These are phyloP conservation scores for Sphaerulina populicola DNA, from an alignment of 2,329 filamentous ascomycete species.

Conservation along the genomic window DNA sequence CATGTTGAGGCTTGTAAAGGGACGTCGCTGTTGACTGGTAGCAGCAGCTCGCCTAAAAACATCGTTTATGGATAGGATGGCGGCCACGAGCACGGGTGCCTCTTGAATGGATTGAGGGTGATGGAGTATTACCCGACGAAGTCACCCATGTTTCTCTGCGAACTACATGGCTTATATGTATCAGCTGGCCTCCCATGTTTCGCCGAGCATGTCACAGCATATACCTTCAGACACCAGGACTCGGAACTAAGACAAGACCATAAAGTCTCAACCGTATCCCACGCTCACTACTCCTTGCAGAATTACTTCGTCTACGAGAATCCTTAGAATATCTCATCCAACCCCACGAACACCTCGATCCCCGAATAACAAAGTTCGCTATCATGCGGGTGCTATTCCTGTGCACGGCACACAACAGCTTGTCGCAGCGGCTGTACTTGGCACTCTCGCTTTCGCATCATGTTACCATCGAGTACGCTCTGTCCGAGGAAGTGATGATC, in stretches of 20 bases:
- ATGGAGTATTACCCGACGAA: neutral
- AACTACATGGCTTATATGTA: constrained; percentile 6
- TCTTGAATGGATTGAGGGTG: neutral
- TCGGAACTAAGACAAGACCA: too few species aligned
- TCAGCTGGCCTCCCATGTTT: neutral
- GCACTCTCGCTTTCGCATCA: constrained; percentile 33
- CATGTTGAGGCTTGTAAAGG: neutral
- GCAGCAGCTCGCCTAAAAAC: neutral
- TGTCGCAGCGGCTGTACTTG: constrained; percentile 37
- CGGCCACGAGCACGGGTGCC: neutral
- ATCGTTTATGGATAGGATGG: neutral
- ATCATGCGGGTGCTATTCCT: constrained; percentile 38
- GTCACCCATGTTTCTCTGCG: constrained; percentile 1
- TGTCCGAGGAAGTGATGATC: constrained; percentile 32
- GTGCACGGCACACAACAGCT: constrained; percentile 42
- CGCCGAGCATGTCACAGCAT: constrained; percentile 1
- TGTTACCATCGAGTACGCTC: constrained; percentile 37
- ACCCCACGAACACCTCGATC: neutral
- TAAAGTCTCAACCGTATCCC: too few species aligned
- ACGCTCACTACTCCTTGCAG: neutral
- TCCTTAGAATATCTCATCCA: neutral
- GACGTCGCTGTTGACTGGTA: neutral
- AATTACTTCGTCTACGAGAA: too few species aligned
- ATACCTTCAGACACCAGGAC: neutral
- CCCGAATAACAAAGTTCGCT: neutral